These are phyloP conservation scores for Tetrahymena elliotti DNA, from an alignment of 73 alveolate genomes.

Conservation along the genomic window DNA sequence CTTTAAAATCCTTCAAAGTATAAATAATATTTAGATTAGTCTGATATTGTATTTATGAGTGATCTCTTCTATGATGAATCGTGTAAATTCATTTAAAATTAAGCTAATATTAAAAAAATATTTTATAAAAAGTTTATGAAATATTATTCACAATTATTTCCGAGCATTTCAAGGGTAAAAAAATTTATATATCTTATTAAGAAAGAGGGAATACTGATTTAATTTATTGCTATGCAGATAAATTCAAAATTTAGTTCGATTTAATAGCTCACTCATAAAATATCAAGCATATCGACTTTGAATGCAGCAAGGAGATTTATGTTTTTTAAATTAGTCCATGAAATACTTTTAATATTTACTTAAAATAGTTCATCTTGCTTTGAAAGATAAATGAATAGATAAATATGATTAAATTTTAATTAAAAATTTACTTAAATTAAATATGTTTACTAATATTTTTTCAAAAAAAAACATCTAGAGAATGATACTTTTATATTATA, in stretches of 20 bases:
- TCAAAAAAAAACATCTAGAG: no score
- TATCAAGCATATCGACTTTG: neutral
- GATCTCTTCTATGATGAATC: neutral
- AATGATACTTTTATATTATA: no score
- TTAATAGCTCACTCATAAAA: neutral
- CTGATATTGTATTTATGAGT: neutral
- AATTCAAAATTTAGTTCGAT: neutral
- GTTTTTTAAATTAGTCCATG: neutral
- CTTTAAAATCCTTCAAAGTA: neutral
- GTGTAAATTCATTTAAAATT: neutral
- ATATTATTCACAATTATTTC: neutral
- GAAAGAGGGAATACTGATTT: neutral
- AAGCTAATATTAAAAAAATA: neutral
- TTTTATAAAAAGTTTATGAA: neutral
- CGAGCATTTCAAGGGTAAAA: neutral
- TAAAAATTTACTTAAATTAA: no score
- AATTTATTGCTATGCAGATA: neutral
- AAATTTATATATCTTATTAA: neutral
- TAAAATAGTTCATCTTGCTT: no score
- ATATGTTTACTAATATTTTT: no score
- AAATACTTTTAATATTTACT: neutral
- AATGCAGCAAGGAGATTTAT: neutral
- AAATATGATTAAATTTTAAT: no score
- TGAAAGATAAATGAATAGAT: no score
- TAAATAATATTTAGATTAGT: neutral